phyloP scores from a whole-genome alignment of 345 rosid species.

The Excoecaria agallocha region DNA sequence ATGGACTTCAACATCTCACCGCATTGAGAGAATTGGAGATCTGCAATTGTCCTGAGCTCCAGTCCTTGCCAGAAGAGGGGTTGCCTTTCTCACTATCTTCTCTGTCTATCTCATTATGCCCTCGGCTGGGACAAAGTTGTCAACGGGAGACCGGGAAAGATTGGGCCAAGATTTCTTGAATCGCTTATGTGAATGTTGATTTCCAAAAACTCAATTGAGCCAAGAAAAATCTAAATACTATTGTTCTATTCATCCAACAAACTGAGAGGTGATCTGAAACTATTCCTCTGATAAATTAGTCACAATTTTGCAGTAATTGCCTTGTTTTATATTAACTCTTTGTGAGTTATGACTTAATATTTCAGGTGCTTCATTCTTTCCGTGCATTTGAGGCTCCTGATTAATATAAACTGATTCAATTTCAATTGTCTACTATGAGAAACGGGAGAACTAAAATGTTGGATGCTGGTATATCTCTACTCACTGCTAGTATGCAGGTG shows the following conservation, averaged over 20 bases:
- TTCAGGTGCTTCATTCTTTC: background rate
- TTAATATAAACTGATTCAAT: background rate
- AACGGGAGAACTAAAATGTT: background rate
- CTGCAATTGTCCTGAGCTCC: constrained; percentile 12
- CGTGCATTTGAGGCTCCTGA: background rate
- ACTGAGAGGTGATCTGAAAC: background rate
- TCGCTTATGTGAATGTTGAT: background rate
- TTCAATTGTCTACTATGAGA: background rate
- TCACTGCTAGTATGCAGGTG: background rate
- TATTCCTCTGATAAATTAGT: background rate
- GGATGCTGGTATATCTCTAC: background rate
- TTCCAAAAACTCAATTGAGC: constrained; percentile 2
- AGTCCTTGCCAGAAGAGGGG: constrained; percentile 5
- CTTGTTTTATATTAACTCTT: background rate
- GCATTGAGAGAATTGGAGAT: constrained; percentile 7
- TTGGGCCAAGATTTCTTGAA: constrained; percentile 3
- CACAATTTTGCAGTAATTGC: background rate
- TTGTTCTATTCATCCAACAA: background rate
- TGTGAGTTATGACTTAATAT: background rate
- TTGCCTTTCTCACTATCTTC: constrained; percentile 8
- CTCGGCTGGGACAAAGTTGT: constrained; percentile 8
- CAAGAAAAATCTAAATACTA: background rate
- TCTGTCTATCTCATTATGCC: background rate
- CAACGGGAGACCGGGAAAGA: constrained; percentile 5
- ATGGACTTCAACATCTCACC: constrained; percentile 14